phyloP scores from a whole-genome alignment of 768 basidiomycete species.

The Tulasnella sp. region DNA sequence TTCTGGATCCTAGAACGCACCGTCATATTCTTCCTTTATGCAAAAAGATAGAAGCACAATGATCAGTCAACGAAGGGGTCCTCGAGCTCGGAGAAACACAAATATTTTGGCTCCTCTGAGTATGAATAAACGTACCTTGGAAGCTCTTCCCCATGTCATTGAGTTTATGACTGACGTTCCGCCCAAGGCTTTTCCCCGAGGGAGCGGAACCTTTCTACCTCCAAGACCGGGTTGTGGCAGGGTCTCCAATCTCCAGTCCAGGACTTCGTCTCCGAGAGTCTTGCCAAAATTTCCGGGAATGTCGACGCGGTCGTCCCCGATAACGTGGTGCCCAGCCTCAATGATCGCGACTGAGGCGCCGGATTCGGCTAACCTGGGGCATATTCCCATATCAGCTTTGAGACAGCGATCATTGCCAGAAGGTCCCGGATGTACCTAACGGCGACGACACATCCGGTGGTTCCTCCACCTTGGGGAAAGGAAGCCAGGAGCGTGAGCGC shows the following conservation, averaged over 20 bases:
- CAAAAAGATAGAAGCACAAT: not conserved
- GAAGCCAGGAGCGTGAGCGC: not conserved
- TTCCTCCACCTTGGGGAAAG: conserved; percentile 22
- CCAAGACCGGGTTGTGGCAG: conserved; percentile 9
- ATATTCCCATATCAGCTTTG: not conserved
- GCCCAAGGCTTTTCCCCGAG: conserved; percentile 30
- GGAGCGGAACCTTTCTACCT: conserved; percentile 7
- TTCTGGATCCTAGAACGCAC: conserved; percentile 9
- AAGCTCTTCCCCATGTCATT: conserved; percentile 30
- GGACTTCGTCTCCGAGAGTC: conserved; percentile 8
- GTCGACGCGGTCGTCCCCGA: conserved; percentile 23
- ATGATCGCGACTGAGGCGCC: conserved; percentile 18
- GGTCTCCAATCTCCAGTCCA: conserved; percentile 23
- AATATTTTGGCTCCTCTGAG: not conserved
- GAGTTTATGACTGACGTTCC: conserved; percentile 29
- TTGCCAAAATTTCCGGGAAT: conserved; percentile 25
- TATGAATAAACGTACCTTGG: conserved; percentile 5
- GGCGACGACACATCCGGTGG: conserved; percentile 25
- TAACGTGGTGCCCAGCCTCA: conserved; percentile 20
- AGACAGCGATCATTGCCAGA: not conserved
- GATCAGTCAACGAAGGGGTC: not conserved
- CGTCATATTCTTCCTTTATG: conserved; percentile 30
- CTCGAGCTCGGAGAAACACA: not conserved
- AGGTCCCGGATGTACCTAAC: not conserved
- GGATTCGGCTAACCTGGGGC: conserved; percentile 16